Evolutionary conservation across 73 alveolate species (phyloP).

Genomic region (Paramecium sonneborni): DNA sequence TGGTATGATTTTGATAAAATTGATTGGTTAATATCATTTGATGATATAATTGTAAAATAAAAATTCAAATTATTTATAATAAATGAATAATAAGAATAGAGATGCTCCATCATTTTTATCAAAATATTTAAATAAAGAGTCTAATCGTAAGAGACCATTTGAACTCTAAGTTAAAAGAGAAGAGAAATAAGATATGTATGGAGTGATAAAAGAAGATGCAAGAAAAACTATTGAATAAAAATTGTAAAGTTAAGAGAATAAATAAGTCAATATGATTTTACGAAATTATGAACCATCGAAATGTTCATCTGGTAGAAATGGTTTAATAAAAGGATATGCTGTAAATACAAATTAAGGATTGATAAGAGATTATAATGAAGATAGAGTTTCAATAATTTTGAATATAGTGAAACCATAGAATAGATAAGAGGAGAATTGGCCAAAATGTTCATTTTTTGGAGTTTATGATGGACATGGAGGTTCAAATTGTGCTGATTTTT

Average conservation of each 20-base stretch:
- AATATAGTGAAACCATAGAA: constrained; percentile 78
- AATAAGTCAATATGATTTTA: not conserved
- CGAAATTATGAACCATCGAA: constrained; percentile 74
- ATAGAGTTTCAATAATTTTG: constrained; percentile 90
- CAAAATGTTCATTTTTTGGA: constrained; percentile 95
- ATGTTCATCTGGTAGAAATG: constrained; percentile 85
- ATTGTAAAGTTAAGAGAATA: not conserved
- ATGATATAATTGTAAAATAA: not conserved
- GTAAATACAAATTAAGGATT: constrained; percentile 97
- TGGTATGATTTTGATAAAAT: too few relatives aligned
- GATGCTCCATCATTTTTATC: not conserved
- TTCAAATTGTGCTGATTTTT: constrained; percentile 91
- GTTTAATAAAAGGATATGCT: constrained; percentile 87
- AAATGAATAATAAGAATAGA: not conserved
- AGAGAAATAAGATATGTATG: not conserved
- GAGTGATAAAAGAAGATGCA: not conserved
- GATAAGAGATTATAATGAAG: constrained; percentile 95
- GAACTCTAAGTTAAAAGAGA: not conserved
- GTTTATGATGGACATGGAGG: constrained; percentile 99
- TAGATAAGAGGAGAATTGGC: constrained; percentile 78
- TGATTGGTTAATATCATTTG: too few relatives aligned
- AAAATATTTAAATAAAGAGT: not conserved
- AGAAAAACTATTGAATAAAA: not conserved
- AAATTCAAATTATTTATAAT: not conserved
- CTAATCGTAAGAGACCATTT: not conserved